phyloP scores from a whole-genome alignment of 129 eudicot genomes.

The Apium graveolens region DNA sequence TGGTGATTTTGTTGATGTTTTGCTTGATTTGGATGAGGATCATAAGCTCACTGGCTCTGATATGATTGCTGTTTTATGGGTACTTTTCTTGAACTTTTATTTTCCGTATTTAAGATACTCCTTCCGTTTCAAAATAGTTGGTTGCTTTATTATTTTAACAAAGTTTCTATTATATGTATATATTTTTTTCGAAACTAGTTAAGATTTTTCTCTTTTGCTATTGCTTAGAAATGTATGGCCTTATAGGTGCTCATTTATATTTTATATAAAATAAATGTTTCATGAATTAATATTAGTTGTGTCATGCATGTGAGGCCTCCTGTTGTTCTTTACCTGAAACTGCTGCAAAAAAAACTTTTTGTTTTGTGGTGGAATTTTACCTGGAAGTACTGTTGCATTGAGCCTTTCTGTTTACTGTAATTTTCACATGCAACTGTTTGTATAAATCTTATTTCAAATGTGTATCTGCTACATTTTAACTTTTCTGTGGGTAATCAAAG shows the following conservation, averaged over 20 bases:
- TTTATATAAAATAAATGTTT: too few species aligned
- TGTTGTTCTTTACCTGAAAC: conserved; percentile 6
- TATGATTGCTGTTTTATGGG: conserved; percentile 94
- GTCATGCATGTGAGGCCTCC: neutral
- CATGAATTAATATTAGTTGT: neutral
- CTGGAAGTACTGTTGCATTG: neutral
- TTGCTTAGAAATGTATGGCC: too few species aligned
- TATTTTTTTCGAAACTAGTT: too few species aligned
- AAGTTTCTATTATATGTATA: too few species aligned
- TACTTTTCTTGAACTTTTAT: conserved; percentile 19
- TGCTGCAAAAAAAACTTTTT: neutral
- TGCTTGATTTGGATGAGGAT: conserved; percentile 72
- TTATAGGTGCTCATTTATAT: too few species aligned
- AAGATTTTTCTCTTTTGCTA: too few species aligned
- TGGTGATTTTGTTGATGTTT: conserved; percentile 83
- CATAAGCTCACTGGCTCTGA: conserved; percentile 51
- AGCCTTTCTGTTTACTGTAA: neutral
- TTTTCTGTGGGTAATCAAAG: conserved; percentile 19
- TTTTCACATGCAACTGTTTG: conserved; percentile 7
- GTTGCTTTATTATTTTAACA: neutral
- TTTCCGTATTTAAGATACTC: neutral
- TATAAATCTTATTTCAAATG: conserved; percentile 3
- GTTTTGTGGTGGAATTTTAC: neutral
- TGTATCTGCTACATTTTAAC: conserved; percentile 9
- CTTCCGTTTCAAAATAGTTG: too few species aligned